Percentiles rank a stretch among this genome's conserved stretches.
phyloP scores from a whole-genome alignment of 2,329 filamentous ascomycete species.

The Cryphonectria radicalis region DNA sequence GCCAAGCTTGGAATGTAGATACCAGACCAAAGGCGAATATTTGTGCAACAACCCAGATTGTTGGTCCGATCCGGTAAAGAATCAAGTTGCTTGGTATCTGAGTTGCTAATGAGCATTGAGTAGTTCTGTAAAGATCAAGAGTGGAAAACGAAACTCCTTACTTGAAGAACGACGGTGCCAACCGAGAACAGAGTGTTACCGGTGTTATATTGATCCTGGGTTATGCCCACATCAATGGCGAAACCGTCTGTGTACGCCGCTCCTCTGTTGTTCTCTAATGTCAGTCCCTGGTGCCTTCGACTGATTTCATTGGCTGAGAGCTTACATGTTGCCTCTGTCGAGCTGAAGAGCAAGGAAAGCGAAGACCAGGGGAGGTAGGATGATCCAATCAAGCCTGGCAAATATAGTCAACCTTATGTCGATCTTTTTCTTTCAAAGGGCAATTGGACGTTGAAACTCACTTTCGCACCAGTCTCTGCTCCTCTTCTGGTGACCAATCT shows the following conservation, averaged over 20 bases:
- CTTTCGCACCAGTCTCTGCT: conserved; percentile 23
- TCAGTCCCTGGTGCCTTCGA: neutral
- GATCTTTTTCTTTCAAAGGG: neutral
- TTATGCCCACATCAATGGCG: conserved; percentile 51
- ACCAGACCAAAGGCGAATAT: conserved; percentile 44
- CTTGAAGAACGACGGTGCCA: conserved; percentile 52
- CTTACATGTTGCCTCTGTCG: conserved; percentile 29
- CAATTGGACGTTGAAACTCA: neutral
- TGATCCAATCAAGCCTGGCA: conserved; percentile 26
- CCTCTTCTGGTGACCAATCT: conserved; percentile 26
- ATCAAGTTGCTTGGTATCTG: conserved; percentile 37
- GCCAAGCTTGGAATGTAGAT: conserved; percentile 46
- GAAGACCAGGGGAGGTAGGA: conserved; percentile 26
- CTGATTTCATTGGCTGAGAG: neutral
- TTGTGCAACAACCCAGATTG: conserved; percentile 43
- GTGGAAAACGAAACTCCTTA: neutral
- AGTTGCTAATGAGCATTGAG: neutral
- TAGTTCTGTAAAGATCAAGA: neutral
- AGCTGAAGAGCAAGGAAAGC: conserved; percentile 29
- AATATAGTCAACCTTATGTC: neutral
- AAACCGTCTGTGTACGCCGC: conserved; percentile 58
- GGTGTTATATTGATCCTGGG: conserved; percentile 55
- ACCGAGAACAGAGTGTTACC: conserved; percentile 55
- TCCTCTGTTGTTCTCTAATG: conserved; percentile 31
- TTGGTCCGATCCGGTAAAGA: conserved; percentile 39